Evolutionary conservation across 192 early-diverging fungal species (phyloP), one percentile per base, ranked within the genome.

Genomic region (Kappamyces sp.): DNA sequence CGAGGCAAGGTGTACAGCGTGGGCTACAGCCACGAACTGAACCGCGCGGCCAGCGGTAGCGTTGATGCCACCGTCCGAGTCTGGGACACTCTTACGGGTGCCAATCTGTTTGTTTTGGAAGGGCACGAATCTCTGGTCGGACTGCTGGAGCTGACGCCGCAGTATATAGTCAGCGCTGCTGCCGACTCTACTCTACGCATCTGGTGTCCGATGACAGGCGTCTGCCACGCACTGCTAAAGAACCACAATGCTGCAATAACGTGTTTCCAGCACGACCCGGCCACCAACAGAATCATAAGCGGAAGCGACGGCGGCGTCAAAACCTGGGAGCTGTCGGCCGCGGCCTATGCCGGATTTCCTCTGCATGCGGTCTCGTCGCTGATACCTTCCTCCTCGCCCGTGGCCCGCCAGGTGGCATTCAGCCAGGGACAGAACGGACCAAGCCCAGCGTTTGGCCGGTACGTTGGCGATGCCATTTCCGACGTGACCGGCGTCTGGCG

Each of bases 1-100:
- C 78, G 84, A 15, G 86, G 93, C 65, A 93, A 94, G 64, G 97
- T 99, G 6, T 99, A 99, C 68, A 90, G 89, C 4, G 87, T 99
- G 33, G 94, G 91, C 5, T 80, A 98, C 60, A 86, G 85, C 60
- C 76, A 86, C 23, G 89, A 93, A 65, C 75, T 87, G 41, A 78
- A 87, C 46, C 77, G 86, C 44, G 91, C 91, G 48, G 92, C 93
- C 62, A 90, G 87, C 58, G 97, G 97, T 15, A 90, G 87, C 61
- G 89, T 98, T 88, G 97, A 99, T 71, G 82, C 91, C 0, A 86
- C 81, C 40, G 92, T 98, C 41, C 82, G 86, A 39, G 88, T 98
- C 23, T 99, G 97, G 97, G 87, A 86, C 67, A 83, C 92, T 34
- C 77, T 79, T 32, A 87, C 92, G 2, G 94, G 97, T n/a, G 70